Base-by-base conservation (phyloP, 163 green algal genomes). In the Prototheca wickerhamii region DNA sequence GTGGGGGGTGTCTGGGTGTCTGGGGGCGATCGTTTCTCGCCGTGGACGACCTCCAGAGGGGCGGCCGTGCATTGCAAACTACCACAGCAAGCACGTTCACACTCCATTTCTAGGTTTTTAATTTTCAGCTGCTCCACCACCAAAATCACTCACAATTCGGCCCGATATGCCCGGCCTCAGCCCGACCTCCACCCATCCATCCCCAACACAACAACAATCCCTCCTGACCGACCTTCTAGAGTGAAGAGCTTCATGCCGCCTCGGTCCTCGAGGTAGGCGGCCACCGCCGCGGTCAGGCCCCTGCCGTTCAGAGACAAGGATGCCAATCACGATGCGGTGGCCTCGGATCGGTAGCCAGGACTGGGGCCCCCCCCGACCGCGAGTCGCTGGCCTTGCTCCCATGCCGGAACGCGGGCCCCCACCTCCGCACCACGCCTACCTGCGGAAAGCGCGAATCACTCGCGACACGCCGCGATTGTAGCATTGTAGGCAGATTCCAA, bases 161-260 rank as follows among this genome's bases (percentile, higher is more conserved):
- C n/a, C n/a, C n/a, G n/a, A n/a, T n/a, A n/a, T n/a, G n/a, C n/a
- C n/a, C n/a, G n/a, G n/a, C n/a, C n/a, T n/a, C n/a, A n/a, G n/a
- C n/a, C n/a, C n/a, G n/a, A n/a, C n/a, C n/a, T n/a, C n/a, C n/a
- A n/a, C n/a, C n/a, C n/a, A n/a, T n/a, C n/a, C n/a, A n/a, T n/a
- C n/a, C n/a, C n/a, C n/a, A n/a, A n/a, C n/a, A 49, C 50, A 40
- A 43, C 43, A 55, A 17, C 12, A 40, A 57, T 26, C 10, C 37
- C 37, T 15, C 37, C 37, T 44, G 37, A 44, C 37, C 37, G 10
- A 63, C 55, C 55, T 61, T 61, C 55, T 31, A 67, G 46, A 17
- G 67, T 73, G 32, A 73, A 63, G 1, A 73, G 42, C 44, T 67
- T 68, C 15, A 62, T 63, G 49, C 67, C 58, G 28, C 59, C 58